phyloP scores from a whole-genome alignment of 768 basidiomycete genomes.

The Pulveroboletus sp. region DNA sequence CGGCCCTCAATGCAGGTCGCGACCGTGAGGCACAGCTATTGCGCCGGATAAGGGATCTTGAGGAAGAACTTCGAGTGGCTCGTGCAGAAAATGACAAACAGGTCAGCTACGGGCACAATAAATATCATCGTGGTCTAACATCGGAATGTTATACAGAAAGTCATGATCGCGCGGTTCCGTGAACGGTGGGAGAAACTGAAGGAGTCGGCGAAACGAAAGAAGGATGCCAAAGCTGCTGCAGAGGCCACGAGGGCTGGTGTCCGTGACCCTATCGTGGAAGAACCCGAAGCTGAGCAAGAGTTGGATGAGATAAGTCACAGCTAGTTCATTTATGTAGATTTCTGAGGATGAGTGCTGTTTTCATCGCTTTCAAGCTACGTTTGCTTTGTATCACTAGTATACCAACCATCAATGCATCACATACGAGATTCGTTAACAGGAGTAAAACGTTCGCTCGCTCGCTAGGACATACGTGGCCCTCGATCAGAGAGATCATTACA shows the following conservation, averaged over 20 bases:
- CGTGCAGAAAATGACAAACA: constrained; percentile 79
- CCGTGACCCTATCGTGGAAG: constrained; percentile 65
- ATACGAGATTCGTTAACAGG: not conserved
- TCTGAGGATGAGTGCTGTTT: constrained; percentile 1
- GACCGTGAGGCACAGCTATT: constrained; percentile 52
- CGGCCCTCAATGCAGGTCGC: constrained; percentile 48
- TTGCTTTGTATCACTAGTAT: constrained; percentile 13
- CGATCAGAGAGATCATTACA: too few species aligned
- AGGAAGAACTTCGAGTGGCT: constrained; percentile 65
- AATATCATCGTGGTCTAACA: constrained; percentile 10
- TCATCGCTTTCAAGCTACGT: constrained; percentile 4
- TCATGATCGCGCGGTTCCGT: constrained; percentile 75
- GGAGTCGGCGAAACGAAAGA: constrained; percentile 82
- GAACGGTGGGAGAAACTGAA: constrained; percentile 90
- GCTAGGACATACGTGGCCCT: too few species aligned
- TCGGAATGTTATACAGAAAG: constrained; percentile 49
- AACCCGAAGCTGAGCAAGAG: constrained; percentile 62
- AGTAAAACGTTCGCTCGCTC: not conserved
- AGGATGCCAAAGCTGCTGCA: constrained; percentile 59
- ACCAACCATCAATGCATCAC: not conserved
- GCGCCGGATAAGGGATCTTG: constrained; percentile 63
- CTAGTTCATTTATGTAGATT: not conserved
- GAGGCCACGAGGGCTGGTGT: constrained; percentile 42
- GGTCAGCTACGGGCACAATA: constrained; percentile 37
- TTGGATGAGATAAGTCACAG: constrained; percentile 28